phyloP scores from a whole-genome alignment of 2,329 filamentous ascomycete genomes.

The Colletotrichum phormii region DNA sequence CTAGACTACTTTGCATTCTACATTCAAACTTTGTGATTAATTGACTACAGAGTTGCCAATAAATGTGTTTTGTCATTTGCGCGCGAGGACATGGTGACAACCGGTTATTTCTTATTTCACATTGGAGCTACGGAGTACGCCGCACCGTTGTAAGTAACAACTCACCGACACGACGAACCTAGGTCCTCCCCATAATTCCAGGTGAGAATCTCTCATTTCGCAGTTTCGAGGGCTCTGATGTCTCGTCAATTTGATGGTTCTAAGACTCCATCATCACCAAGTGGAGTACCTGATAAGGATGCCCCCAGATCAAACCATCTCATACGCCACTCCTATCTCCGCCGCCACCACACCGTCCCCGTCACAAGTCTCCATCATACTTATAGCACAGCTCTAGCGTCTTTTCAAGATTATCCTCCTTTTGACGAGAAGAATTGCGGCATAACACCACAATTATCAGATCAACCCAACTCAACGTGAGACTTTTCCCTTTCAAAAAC shows the following conservation, averaged over 20 bases:
- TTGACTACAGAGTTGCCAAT: background rate
- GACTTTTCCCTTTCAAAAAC: background rate
- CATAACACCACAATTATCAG: background rate
- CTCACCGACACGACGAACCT: background rate
- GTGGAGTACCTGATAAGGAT: conserved; percentile 29
- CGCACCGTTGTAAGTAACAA: too few species aligned
- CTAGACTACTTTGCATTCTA: background rate
- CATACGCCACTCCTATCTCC: conserved; percentile 20
- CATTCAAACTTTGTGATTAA: background rate
- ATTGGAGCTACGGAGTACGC: background rate
- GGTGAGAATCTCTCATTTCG: background rate
- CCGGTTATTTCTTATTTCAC: background rate
- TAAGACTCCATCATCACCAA: background rate
- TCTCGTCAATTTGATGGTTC: background rate
- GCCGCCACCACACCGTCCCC: conserved; percentile 1
- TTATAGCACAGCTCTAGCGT: background rate
- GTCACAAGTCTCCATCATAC: background rate
- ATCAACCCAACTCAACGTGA: background rate
- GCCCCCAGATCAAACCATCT: conserved; percentile 5
- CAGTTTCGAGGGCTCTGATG: background rate
- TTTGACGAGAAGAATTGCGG: background rate
- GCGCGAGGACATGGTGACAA: background rate
- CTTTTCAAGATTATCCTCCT: background rate
- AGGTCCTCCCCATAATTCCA: background rate
- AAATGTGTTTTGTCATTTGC: background rate